Conservation (phyloP, 352 stramenopile species). For the Phytopythium mirpurense region DNA sequence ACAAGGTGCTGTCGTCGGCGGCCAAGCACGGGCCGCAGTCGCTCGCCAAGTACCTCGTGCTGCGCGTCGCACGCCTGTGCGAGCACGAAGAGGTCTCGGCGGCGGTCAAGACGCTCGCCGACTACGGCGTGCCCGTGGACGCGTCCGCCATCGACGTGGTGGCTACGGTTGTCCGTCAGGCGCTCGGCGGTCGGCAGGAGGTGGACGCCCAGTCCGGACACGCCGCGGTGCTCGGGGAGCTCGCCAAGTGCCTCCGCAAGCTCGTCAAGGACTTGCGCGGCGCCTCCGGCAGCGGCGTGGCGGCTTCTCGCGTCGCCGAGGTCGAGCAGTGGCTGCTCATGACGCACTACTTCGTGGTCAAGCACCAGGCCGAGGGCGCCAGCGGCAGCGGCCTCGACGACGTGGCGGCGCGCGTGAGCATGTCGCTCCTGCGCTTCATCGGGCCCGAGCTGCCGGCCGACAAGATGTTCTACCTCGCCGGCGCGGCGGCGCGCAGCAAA, state of each 20-base stretch:
- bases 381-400: constrained; percentile 40
- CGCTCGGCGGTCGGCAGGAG: constrained; percentile 33
- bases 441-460: constrained; percentile 82
- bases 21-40: constrained; percentile 69
- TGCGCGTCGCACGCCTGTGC: constrained; percentile 62
- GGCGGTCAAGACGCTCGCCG: constrained; percentile 65
- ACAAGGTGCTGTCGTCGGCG: constrained; percentile 87
- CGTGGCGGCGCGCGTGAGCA: constrained; percentile 72
- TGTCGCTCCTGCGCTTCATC: constrained; percentile 89
- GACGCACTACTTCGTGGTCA: constrained; percentile 75
- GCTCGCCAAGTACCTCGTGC: constrained; percentile 84
- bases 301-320: constrained; percentile 43
- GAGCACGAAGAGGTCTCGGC: constrained; percentile 71
- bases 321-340: constrained; percentile 78
- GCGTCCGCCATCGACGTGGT: constrained; percentile 42
- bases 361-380: constrained; percentile 47
- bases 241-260: constrained; percentile 67
- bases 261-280: constrained; percentile 66
- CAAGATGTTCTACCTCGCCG: constrained; percentile 94
- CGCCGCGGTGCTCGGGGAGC: constrained; percentile 40
- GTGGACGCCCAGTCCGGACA: constrained; percentile 41
- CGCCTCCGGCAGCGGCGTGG: constrained; percentile 40
- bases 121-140: constrained; percentile 79
- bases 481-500: constrained; percentile 67
- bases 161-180: constrained; percentile 53